These are phyloP conservation scores for Boechera stricta DNA, from an alignment of 345 rosid species.

Conservation along the genomic window DNA sequence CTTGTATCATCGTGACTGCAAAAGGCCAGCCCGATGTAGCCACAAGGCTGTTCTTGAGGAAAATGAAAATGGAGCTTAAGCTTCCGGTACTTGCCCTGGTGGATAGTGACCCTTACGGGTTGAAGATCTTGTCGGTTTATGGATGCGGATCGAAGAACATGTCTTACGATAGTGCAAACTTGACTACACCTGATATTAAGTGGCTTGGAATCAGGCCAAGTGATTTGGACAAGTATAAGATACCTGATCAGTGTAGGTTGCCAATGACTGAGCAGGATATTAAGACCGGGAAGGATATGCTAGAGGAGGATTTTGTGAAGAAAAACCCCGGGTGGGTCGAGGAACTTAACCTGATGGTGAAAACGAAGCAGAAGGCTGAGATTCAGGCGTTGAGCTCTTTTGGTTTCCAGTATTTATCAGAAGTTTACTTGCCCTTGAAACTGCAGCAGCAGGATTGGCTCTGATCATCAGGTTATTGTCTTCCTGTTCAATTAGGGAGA, in stretches of 20 bases:
- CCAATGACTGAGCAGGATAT: slow-evolving; percentile 99
- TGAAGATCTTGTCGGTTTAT: slow-evolving; percentile 89
- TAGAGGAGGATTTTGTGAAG: slow-evolving; percentile 99
- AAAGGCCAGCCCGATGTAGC: slow-evolving; percentile 99
- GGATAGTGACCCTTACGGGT: slow-evolving; percentile 95
- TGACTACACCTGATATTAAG: slow-evolving; percentile 96
- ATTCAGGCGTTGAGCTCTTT: slow-evolving; percentile 97
- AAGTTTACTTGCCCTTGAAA: slow-evolving; percentile 95
- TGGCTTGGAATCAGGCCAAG: slow-evolving; percentile 96
- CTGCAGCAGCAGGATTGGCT: slow-evolving; percentile 99
- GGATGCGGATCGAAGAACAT: slow-evolving; percentile 99
- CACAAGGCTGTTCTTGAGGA: slow-evolving; percentile 88
- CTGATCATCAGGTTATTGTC: slow-evolving; percentile 43
- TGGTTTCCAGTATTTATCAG: slow-evolving; percentile 94
- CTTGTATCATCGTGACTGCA: slow-evolving; percentile 91
- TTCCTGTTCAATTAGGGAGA: slow-evolving; percentile 29
- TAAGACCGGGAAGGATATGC: slow-evolving; percentile 91
- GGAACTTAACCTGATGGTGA: slow-evolving; percentile 96
- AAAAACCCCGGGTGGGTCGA: slow-evolving; percentile 98
- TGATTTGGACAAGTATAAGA: slow-evolving; percentile 87
- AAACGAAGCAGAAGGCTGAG: slow-evolving; percentile 96
- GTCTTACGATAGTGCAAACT: slow-evolving; percentile 93
- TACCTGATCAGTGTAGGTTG: slow-evolving; percentile 93
- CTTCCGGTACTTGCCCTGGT: slow-evolving; percentile 93
- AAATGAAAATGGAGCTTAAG: slow-evolving; percentile 93